Evolutionary conservation across 2,329 filamentous ascomycete species (phyloP).

Genomic region (Albifimbria verrucaria): DNA sequence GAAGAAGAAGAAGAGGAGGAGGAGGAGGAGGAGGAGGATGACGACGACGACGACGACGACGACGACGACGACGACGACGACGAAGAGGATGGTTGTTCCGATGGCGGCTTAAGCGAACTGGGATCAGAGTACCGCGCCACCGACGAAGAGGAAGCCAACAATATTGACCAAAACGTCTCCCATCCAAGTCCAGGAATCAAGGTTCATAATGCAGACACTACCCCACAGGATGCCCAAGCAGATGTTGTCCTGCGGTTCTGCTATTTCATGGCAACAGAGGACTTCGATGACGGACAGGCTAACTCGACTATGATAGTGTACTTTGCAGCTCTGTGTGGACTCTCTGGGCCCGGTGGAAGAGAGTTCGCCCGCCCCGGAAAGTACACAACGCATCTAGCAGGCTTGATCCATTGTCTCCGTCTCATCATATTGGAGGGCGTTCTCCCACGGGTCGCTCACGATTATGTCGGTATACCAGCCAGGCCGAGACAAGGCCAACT

Average conservation of each 20-base stretch:
- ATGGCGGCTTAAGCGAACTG: not conserved
- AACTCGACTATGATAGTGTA: constrained; percentile 4
- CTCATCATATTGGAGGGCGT: too few species aligned
- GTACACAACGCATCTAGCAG: not conserved
- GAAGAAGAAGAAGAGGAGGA: not conserved
- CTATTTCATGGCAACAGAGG: constrained; percentile 1
- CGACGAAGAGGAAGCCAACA: not conserved
- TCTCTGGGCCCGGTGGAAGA: not conserved
- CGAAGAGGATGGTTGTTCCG: not conserved
- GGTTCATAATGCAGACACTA: not conserved
- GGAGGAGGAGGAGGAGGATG: not conserved
- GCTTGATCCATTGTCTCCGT: too few species aligned
- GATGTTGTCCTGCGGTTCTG: constrained; percentile 3
- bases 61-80: not conserved
- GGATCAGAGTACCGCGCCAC: not conserved
- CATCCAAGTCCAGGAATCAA: not conserved
- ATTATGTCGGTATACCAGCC: too few species aligned
- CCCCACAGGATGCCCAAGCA: not conserved
- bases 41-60: not conserved
- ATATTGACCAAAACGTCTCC: not conserved
- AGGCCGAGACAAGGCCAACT: too few species aligned
- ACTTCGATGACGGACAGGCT: constrained; percentile 2
- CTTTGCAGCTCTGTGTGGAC: constrained; percentile 1
- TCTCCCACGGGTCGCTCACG: too few species aligned
- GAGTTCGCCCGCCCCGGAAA: not conserved